Percentiles rank a stretch among this genome's conserved stretches.
Evolutionary conservation across 352 stramenopile species (phyloP).

Genomic region (Phytophthora meadii): DNA sequence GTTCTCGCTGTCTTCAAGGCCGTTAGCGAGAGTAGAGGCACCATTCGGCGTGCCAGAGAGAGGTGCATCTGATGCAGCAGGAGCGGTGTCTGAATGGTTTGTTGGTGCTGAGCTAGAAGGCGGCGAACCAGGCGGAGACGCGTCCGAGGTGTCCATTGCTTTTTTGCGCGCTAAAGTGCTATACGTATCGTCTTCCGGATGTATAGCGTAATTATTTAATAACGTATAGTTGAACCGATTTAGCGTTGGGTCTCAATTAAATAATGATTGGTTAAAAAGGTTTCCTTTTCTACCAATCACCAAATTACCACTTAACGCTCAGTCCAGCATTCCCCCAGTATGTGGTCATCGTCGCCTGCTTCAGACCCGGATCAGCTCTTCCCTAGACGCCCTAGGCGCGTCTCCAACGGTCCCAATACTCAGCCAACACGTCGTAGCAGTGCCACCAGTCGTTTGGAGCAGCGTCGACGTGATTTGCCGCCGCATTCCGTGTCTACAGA

Average conservation of each 20-base stretch:
- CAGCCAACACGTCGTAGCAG: constrained; percentile 21
- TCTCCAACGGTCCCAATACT: not conserved
- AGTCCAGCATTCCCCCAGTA: constrained; percentile 11
- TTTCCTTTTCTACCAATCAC: too few species aligned
- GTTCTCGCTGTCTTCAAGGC: constrained; percentile 36
- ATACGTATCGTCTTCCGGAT: too few species aligned
- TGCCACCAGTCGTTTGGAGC: constrained; percentile 30
- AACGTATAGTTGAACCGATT: too few species aligned
- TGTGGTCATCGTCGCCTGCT: constrained; percentile 21
- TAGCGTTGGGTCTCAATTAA: too few species aligned
- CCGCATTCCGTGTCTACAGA: constrained; percentile 12
- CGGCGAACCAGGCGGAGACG: constrained; percentile 25
- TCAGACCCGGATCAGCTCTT: constrained; percentile 29
- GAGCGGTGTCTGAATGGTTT: not conserved
- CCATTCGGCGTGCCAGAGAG: constrained; percentile 8
- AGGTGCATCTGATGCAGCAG: constrained; percentile 2
- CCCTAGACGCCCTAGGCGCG: constrained; percentile 27
- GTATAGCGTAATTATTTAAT: not conserved
- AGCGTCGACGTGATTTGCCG: constrained; percentile 36
- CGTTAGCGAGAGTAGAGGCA: constrained; percentile 9
- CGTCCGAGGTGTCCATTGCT: constrained; percentile 21
- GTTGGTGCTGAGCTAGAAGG: constrained; percentile 11
- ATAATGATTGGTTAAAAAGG: too few species aligned
- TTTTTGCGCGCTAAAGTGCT: too few species aligned
- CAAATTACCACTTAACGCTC: too few species aligned